These are phyloP conservation scores for Alternaria atra DNA, from an alignment of 2,329 filamentous ascomycete species.

Conservation along the genomic window DNA sequence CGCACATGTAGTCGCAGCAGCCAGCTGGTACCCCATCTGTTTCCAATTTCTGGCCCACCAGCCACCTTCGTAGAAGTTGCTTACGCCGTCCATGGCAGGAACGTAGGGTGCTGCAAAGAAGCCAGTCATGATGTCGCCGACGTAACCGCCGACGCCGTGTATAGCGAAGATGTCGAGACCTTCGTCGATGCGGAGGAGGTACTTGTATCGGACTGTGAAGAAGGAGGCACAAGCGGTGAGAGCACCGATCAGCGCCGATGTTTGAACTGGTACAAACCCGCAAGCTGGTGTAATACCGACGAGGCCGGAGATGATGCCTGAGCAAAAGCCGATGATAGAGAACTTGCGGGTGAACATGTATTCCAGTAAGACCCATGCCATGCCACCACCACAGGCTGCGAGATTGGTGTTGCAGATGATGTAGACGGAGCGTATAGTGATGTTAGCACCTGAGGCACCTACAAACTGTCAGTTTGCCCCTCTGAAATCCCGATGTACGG, in stretches of 20 bases:
- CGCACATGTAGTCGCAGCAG: conserved; percentile 65
- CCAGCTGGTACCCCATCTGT: conserved; percentile 67
- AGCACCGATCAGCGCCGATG: conserved; percentile 62
- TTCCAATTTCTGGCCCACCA: conserved; percentile 63
- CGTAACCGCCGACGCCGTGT: conserved; percentile 67
- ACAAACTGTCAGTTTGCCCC: background rate
- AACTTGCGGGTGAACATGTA: conserved; percentile 61
- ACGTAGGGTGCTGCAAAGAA: conserved; percentile 64
- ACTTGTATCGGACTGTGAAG: conserved; percentile 58
- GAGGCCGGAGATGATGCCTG: conserved; percentile 65
- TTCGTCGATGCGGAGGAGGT: conserved; percentile 64
- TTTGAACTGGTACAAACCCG: conserved; percentile 63
- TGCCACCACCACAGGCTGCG: conserved; percentile 63
- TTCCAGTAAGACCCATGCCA: conserved; percentile 64
- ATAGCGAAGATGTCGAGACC: conserved; percentile 69
- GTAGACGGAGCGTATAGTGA: conserved; percentile 62
- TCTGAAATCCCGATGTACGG: background rate
- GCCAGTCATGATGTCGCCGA: conserved; percentile 66
- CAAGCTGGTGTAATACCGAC: conserved; percentile 68
- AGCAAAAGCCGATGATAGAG: conserved; percentile 62
- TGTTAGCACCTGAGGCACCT: conserved; percentile 57
- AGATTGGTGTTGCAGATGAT: conserved; percentile 68
- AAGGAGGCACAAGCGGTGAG: conserved; percentile 61
- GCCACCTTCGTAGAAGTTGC: conserved; percentile 58
- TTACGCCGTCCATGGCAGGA: conserved; percentile 62